These are phyloP conservation scores for Strigomonas culicis DNA, from an alignment of 208 protist species.

Conservation along the genomic window DNA sequence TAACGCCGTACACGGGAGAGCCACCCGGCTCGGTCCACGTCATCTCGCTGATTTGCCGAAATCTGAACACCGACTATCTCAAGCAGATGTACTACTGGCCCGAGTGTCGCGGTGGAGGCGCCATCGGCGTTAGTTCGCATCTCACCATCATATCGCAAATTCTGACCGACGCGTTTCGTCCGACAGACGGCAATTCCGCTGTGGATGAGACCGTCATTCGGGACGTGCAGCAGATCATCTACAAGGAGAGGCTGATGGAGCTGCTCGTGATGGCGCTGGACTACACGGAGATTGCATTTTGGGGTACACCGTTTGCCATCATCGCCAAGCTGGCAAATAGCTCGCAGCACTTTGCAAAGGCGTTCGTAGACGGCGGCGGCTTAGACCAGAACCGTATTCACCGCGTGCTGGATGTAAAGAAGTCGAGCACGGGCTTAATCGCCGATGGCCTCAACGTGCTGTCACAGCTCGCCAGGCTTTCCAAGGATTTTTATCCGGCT, in stretches of 20 bases:
- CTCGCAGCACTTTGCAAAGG: conserved; percentile 68
- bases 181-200: conserved; percentile 27
- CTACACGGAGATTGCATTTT: conserved; percentile 77
- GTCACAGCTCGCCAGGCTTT: conserved; percentile 88
- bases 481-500: conserved; percentile 78
- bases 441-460: conserved; percentile 88
- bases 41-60: conserved; percentile 66
- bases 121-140: conserved; percentile 75
- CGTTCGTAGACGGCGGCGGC: conserved; percentile 87
- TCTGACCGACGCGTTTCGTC: conserved; percentile 53
- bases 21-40: conserved; percentile 27
- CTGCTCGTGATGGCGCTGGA: conserved; percentile 76
- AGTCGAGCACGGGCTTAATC: conserved; percentile 65
- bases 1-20: conserved; percentile 44
- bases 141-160: conserved; percentile 81
- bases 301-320: conserved; percentile 77
- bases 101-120: conserved; percentile 71
- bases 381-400: conserved; percentile 60
- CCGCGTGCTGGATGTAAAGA: conserved; percentile 71
- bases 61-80: conserved; percentile 68
- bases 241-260: conserved; percentile 78
- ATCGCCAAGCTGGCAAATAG: conserved; percentile 80
- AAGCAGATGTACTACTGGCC: conserved; percentile 79
- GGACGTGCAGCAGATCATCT: conserved; percentile 61
- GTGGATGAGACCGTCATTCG: conserved; percentile 56